Conservation (phyloP, 148 eudicot species). For the Arbutus unedo region DNA sequence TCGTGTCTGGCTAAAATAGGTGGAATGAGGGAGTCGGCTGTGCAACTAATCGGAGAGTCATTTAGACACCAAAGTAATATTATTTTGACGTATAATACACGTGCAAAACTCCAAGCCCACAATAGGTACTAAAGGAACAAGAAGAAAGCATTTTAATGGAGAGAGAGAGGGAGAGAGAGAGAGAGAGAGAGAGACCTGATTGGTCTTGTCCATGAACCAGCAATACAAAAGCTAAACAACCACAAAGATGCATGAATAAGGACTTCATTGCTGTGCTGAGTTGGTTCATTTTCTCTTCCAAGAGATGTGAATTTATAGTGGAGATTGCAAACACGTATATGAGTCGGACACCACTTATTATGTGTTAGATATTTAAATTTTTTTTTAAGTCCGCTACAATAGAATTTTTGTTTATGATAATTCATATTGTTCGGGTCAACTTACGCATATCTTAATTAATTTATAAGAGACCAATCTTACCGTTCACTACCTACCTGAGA, state of each 20-base stretch:
- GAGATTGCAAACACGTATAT: not conserved
- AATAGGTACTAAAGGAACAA: not conserved
- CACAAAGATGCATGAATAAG: not conserved
- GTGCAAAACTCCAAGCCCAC: not conserved
- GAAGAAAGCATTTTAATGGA: not conserved
- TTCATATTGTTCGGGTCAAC: no score
- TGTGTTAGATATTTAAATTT: no score
- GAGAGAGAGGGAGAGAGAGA: slow-evolving; percentile 7
- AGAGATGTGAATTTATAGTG: not conserved
- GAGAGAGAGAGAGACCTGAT: slow-evolving; percentile 4
- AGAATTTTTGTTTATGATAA: no score
- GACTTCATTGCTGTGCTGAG: not conserved
- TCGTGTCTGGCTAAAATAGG: not conserved
- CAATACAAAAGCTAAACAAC: not conserved
- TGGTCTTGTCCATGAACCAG: not conserved
- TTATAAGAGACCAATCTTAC: no score
- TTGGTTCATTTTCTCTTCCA: not conserved
- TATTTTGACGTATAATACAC: not conserved
- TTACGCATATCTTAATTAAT: no score
- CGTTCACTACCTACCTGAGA: no score
- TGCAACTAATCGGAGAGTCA: no score
- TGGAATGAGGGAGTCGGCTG: no score
- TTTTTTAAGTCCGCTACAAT: no score
- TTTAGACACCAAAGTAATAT: not conserved
- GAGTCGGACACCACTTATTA: no score